Evolutionary conservation across 352 stramenopile genomes (phyloP), one percentile per base, ranked within the genome.

Genomic region (Globisporangium nagaii): DNA sequence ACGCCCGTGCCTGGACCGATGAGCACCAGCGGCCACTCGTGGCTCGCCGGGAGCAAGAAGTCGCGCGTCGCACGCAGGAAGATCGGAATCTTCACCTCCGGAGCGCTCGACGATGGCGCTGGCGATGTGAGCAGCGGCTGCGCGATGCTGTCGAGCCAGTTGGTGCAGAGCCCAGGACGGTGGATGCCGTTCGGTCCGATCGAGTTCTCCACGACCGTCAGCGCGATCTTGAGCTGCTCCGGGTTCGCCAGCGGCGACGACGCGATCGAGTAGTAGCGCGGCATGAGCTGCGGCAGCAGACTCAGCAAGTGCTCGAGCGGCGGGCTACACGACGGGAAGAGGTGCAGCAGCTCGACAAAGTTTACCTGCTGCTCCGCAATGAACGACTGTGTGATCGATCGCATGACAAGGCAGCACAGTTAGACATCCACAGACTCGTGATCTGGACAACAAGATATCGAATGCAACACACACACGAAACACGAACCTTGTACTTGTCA

Each of bases 1-100:
- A 99, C 95, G 25, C 96, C 96, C 15, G 96, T 98, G 32, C 96
- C 96, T 2, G 95, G 95, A 3, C 96, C 96, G 51, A 99, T 96
- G 13, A 99, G 73, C 45, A 99, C 50, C n/a, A 98, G 67, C 0
- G 95, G 94, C 43, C 69, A 88, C 24, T 81, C 68, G n/a, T 89
- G 59, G 28, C 75, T 80, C 6, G 68, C 68, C 3, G 96, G 96
- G 1, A 98, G 68, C 10, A 79, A 64, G 54, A 99, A 99, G 39
- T 97, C 91, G 1, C 78, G 79, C 0, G 88, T 95, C 9, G 75
- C 73, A 20, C 96, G 92, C 32, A 96, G 70, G 59, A 98, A 98
- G 15, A 99, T 88, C 3, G 76, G 75, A 7, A 96, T 56, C 46
- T 66, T 71, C 19, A 86, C 51, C 0, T 24, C 36, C 4, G 45